These are phyloP conservation scores for Sugiyamaella floridensis DNA, from an alignment of 805 yeast species.

Conservation along the genomic window DNA sequence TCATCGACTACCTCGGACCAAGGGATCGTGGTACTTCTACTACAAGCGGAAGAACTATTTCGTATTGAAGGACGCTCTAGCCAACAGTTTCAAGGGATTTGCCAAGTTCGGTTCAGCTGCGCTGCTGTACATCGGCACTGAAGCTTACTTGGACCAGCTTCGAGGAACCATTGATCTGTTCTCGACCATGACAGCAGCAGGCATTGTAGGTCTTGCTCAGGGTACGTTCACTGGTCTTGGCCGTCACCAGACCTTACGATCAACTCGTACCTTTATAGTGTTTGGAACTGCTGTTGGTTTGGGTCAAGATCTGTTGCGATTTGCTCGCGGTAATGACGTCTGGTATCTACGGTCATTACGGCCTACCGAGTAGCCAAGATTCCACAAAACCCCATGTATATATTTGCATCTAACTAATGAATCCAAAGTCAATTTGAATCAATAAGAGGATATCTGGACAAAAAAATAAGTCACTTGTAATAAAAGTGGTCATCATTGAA, in stretches of 20 bases:
- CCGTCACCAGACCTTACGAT: constrained; percentile 25
- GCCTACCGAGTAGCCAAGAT: neutral
- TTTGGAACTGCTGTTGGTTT: constrained; percentile 59
- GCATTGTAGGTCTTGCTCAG: constrained; percentile 44
- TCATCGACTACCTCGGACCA: constrained; percentile 68
- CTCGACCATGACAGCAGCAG: constrained; percentile 56
- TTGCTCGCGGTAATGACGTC: constrained; percentile 50
- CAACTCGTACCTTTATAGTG: constrained; percentile 43
- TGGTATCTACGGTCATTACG: constrained; percentile 46
- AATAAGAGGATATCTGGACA: too few relatives aligned
- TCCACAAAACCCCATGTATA: neutral
- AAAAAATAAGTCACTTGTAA: too few relatives aligned
- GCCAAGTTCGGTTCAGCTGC: constrained; percentile 40
- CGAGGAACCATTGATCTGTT: constrained; percentile 52
- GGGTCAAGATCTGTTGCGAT: constrained; percentile 57
- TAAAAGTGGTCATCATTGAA: too few relatives aligned
- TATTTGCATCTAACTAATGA: neutral
- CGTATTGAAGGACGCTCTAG: constrained; percentile 50
- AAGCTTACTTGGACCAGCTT: constrained; percentile 50
- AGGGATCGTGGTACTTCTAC: constrained; percentile 84
- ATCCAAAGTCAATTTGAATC: neutral
- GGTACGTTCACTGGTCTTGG: constrained; percentile 37
- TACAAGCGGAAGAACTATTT: constrained; percentile 79
- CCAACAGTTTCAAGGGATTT: constrained; percentile 40
- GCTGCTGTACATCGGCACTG: constrained; percentile 49